Percentiles rank a stretch among this genome's conserved stretches.
Evolutionary conservation across 2,329 filamentous ascomycete species (phyloP).

Genomic region (Calonectria honghensis): DNA sequence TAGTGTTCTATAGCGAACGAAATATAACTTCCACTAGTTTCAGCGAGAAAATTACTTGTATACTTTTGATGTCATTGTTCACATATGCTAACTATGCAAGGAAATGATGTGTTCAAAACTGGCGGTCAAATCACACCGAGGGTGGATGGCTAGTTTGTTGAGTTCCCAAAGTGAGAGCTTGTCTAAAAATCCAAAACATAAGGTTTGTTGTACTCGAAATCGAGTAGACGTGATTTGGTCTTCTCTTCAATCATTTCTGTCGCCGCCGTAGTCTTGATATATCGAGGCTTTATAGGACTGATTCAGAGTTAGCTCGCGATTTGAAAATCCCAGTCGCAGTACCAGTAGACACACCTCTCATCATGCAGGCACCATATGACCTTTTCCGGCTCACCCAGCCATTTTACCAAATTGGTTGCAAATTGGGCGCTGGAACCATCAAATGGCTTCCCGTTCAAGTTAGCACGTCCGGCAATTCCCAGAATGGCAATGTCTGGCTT

Average conservation of each 20-base stretch:
- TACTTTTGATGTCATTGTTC: too few species aligned
- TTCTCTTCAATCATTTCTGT: background rate
- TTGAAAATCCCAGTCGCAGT: too few species aligned
- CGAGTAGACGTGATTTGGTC: background rate
- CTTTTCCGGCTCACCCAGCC: background rate
- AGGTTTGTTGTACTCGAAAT: background rate
- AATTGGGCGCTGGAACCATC: slow-evolving; percentile 11
- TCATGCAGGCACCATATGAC: slow-evolving; percentile 11
- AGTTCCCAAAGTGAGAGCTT: too few species aligned
- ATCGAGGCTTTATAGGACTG: background rate
- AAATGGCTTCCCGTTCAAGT: background rate
- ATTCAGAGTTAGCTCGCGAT: background rate
- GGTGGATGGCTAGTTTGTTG: too few species aligned
- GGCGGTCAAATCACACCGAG: too few species aligned
- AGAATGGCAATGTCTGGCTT: slow-evolving; percentile 14
- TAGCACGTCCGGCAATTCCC: background rate
- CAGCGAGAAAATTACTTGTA: too few species aligned
- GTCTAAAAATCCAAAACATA: background rate
- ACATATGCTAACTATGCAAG: too few species aligned
- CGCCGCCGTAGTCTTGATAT: background rate
- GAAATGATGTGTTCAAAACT: too few species aligned
- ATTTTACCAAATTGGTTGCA: background rate
- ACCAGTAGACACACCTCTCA: background rate
- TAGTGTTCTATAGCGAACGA: too few species aligned
- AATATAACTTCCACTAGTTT: too few species aligned